Evolutionary conservation across 2,329 filamentous ascomycete species (phyloP).

Genomic region (Lachnellula occidentalis): DNA sequence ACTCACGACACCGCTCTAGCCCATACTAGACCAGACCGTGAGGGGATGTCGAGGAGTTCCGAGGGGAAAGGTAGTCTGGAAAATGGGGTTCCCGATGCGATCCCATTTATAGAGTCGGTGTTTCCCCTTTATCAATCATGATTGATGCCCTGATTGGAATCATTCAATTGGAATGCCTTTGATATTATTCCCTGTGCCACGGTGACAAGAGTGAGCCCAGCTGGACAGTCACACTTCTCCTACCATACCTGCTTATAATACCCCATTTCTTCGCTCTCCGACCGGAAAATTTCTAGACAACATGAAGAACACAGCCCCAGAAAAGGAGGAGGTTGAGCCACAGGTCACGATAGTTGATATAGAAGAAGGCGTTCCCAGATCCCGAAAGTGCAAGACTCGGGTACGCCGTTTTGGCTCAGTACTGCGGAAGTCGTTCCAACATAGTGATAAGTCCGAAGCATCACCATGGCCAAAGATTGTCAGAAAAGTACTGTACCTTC

Average conservation of each 20-base stretch:
- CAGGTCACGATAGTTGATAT: constrained; percentile 3
- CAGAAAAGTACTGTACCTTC: constrained; percentile 6
- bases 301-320: neutral
- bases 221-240: neutral
- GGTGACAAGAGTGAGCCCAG: neutral
- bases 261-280: neutral
- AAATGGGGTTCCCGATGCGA: too few species aligned
- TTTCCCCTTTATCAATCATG: too few species aligned
- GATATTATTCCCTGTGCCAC: neutral
- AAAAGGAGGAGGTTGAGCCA: neutral
- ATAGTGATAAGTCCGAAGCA: neutral
- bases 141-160: too few species aligned
- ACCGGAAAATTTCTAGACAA: neutral
- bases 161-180: too few species aligned
- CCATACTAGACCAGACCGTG: neutral
- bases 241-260: neutral
- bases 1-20: neutral
- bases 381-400: neutral
- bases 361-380: constrained; percentile 4
- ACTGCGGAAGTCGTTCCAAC: constrained; percentile 1
- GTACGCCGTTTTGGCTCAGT: neutral
- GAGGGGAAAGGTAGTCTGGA: too few species aligned
- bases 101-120: too few species aligned
- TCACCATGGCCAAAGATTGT: constrained; percentile 15
- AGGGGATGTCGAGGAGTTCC: neutral